Conservation (phyloP, 306 rosid genomes). For the Trichosanthes cucumerina region DNA sequence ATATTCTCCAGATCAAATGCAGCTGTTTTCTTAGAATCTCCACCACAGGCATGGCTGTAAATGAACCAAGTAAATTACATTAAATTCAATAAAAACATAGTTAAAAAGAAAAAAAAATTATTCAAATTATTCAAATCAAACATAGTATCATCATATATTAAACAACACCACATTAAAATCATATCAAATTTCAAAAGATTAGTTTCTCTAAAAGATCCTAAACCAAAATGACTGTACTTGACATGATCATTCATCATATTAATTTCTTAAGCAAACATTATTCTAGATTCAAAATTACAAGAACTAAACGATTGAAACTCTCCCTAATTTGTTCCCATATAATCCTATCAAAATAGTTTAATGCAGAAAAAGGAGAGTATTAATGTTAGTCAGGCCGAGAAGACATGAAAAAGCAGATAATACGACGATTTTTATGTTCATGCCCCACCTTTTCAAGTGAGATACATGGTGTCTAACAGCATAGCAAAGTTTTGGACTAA, state of each 20-base stretch:
- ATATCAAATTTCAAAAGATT: background rate
- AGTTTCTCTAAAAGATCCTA: background rate
- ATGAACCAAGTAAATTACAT: background rate
- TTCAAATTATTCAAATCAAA: background rate
- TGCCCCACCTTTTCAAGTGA: slow-evolving; percentile 47
- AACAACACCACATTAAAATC: background rate
- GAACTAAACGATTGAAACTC: background rate
- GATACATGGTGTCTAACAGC: slow-evolving; percentile 57
- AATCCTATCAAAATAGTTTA: background rate
- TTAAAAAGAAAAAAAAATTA: too few species aligned
- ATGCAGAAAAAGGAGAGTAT: background rate
- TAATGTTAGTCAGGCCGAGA: background rate
- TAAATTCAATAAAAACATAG: background rate
- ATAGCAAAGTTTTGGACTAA: slow-evolving; percentile 64
- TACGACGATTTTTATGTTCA: background rate
- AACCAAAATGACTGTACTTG: background rate
- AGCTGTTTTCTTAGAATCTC: slow-evolving; percentile 7
- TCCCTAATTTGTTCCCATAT: background rate
- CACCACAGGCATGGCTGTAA: slow-evolving; percentile 36
- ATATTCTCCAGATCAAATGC: slow-evolving; percentile 26
- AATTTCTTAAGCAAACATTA: background rate
- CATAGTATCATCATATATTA: background rate
- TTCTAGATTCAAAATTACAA: background rate
- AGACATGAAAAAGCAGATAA: background rate
- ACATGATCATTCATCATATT: background rate